phyloP scores from a whole-genome alignment of 148 eudicot species.

The Camellia granthamiana region DNA sequence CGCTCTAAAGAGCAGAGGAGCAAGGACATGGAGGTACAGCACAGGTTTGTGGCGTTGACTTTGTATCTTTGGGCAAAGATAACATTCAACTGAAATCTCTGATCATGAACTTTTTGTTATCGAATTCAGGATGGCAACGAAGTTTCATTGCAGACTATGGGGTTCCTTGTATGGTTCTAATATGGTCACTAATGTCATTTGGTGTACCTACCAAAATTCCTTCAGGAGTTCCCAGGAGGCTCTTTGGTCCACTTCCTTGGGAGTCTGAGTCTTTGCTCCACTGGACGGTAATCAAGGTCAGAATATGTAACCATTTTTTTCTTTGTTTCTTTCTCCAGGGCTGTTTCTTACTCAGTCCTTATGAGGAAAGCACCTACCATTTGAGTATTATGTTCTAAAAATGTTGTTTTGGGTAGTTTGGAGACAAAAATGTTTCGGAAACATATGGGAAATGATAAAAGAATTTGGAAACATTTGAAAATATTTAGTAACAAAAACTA shows the following conservation, averaged over 20 bases:
- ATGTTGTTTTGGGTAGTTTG: no score
- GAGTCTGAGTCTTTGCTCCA: conserved; percentile 48
- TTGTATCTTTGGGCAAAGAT: background rate
- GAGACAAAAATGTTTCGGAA: no score
- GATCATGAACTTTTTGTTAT: background rate
- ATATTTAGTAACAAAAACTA: no score
- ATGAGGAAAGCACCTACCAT: background rate
- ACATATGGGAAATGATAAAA: no score
- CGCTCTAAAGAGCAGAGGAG: conserved; percentile 56
- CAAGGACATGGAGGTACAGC: conserved; percentile 73
- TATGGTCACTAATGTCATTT: conserved; percentile 61
- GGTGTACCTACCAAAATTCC: conserved; percentile 44
- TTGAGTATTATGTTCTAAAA: background rate
- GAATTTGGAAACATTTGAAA: no score
- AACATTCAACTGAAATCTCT: background rate
- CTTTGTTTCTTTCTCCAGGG: background rate
- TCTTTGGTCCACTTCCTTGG: conserved; percentile 66
- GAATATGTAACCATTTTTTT: background rate
- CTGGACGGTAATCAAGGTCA: conserved; percentile 63
- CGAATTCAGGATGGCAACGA: conserved; percentile 41
- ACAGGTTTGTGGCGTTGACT: conserved; percentile 37
- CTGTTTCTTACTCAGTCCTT: background rate
- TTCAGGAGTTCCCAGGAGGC: conserved; percentile 60
- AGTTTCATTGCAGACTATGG: conserved; percentile 73
- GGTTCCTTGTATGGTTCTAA: conserved; percentile 56